These are phyloP conservation scores for Aspergillus fumigatiaffinis DNA, from an alignment of 2,329 filamentous ascomycete genomes.

Conservation along the genomic window DNA sequence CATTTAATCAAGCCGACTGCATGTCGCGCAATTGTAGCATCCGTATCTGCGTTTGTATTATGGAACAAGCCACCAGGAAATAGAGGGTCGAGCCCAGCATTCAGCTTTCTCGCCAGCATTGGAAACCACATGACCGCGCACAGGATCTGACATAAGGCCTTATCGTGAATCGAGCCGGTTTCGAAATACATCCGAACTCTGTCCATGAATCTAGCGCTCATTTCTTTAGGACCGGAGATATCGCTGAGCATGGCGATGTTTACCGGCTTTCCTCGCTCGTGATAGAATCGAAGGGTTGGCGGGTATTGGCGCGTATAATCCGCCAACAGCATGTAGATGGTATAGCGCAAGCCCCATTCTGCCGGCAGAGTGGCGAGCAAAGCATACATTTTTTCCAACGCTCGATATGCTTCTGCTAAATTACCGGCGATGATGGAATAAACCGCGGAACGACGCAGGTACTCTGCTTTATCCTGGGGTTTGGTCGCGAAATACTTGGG, in stretches of 20 bases:
- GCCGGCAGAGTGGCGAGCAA: conserved; percentile 11
- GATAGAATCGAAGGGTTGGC: conserved; percentile 19
- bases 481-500: conserved; percentile 1
- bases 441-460: conserved; percentile 14
- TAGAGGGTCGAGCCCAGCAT: conserved; percentile 9
- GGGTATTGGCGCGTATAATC: conserved; percentile 20
- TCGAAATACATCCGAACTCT: conserved; percentile 10
- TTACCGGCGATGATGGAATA: conserved; percentile 15
- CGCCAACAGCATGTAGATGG: conserved; percentile 14
- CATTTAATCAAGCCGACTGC: conserved; percentile 1
- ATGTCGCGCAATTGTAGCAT: neutral
- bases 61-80: neutral
- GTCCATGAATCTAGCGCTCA: conserved; percentile 8
- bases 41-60: neutral
- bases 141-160: conserved; percentile 7
- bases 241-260: conserved; percentile 11
- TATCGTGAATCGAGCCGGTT: conserved; percentile 4
- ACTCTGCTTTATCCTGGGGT: conserved; percentile 11
- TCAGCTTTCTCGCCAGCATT: conserved; percentile 1
- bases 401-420: conserved; percentile 13
- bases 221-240: conserved; percentile 11
- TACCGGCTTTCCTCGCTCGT: conserved; percentile 15
- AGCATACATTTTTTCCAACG: conserved; percentile 6
- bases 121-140: conserved; percentile 1
- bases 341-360: conserved; percentile 23